Conservation (phyloP, 495 filamentous ascomycete species). For the Geoglossum glabrum region DNA sequence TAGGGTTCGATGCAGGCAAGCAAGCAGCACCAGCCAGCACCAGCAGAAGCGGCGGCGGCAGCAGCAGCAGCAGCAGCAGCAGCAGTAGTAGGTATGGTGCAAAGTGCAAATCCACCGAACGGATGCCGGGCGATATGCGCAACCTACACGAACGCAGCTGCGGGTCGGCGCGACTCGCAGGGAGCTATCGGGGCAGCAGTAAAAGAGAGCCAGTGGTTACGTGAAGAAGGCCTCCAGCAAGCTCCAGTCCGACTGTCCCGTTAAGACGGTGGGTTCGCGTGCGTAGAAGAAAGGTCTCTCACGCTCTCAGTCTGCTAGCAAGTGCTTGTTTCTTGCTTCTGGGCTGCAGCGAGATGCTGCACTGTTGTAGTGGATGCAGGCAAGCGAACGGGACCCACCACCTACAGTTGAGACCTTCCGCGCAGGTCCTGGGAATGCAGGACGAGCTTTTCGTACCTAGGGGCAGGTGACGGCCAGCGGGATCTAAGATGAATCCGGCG, state of each 20-base stretch:
- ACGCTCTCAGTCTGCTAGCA: background rate
- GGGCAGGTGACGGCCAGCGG: conserved; percentile 2
- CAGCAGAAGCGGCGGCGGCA: background rate
- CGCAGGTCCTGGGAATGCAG: conserved; percentile 3
- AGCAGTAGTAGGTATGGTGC: background rate
- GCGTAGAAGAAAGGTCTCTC: background rate
- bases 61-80: background rate
- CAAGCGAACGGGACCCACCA: conserved; percentile 2
- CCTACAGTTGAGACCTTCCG: conserved; percentile 1
- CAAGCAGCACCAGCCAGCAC: background rate
- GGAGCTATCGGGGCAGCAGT: background rate
- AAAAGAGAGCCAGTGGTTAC: background rate
- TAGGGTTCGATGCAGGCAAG: conserved; percentile 1
- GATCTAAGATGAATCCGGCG: conserved; percentile 1
- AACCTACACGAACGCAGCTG: conserved; percentile 1
- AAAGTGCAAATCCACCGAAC: background rate
- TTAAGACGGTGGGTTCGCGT: background rate
- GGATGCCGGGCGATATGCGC: conserved; percentile 2
- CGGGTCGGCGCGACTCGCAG: conserved; percentile 2
- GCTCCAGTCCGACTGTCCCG: background rate
- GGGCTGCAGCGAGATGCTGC: conserved; percentile 3
- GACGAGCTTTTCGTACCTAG: conserved; percentile 1
- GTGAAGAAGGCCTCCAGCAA: background rate
- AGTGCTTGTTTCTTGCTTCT: conserved; percentile 1
- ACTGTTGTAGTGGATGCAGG: conserved; percentile 2